Evolutionary conservation across 352 stramenopile genomes (phyloP), one percentile per base, ranked within the genome.

Genomic region (Globisporangium megalacanthum): DNA sequence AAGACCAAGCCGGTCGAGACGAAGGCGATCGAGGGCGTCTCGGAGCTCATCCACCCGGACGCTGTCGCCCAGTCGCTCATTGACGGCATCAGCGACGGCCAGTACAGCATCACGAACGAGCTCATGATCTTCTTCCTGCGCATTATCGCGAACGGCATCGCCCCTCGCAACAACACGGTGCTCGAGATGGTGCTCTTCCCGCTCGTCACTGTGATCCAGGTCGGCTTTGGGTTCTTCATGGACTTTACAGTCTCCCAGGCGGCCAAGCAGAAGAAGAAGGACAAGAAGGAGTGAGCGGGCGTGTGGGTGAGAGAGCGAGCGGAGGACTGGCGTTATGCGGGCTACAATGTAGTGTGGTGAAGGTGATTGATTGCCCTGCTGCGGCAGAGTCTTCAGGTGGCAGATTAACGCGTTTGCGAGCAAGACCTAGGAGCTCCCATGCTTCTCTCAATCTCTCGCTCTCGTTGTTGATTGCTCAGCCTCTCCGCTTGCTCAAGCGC

Each of bases 401-500:
- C 25, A 29, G 25, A 29, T 29, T 29, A 29, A 29, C 25, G 25
- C 4, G 25, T 29, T 29, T 29, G 25, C 25, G 25, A 29, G 25
- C 25, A 29, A 29, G 25, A 29, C 25, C 25, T 29, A 29, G 25
- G 25, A 29, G 25, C 25, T 29, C 25, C 25, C 25, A 29, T 29
- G 25, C 25, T 29, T 29, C 25, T 29, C 25, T 29, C 25, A 4
- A 1, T 29, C 25, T 29, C 25, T 29, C 25, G 1, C 25, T 29
- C 25, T 29, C 25, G 25, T 29, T 29, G 25, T 29, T 29, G 2
- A 29, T 29, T 29, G 25, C 42, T 61, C 90, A 99, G 42, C 94
- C 94, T 33, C 95, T 91, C 29, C 97, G 89, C 67, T 97, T 98
- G 60, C 90, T 98, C 45, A 99, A 83, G 52, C 97, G 89, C 97